phyloP scores from a whole-genome alignment of 495 filamentous ascomycete genomes.

The Ascodesmis nigricans region DNA sequence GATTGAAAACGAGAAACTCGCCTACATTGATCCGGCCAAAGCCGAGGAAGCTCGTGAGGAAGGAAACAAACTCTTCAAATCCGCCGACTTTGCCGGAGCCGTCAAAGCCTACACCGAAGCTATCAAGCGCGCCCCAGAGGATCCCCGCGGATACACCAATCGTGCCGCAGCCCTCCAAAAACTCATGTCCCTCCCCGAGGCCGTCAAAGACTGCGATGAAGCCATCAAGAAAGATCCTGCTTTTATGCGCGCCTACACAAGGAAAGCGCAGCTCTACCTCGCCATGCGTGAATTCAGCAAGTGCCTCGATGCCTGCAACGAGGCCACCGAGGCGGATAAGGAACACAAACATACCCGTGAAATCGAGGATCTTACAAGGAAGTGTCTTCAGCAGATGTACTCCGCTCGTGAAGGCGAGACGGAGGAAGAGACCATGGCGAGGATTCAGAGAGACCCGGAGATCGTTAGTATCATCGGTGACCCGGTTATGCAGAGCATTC shows the following conservation, averaged over 20 bases:
- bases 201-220: constrained; percentile 76
- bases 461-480: constrained; percentile 66
- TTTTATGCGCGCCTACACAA: constrained; percentile 87
- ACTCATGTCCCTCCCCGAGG: constrained; percentile 80
- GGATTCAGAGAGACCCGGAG: constrained; percentile 81
- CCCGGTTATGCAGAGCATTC: constrained; percentile 92
- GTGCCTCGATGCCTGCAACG: constrained; percentile 70
- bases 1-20: constrained; percentile 47
- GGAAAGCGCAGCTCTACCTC: constrained; percentile 80
- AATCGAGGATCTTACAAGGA: constrained; percentile 85
- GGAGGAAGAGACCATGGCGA: constrained; percentile 84
- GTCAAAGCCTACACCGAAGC: constrained; percentile 93
- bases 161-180: constrained; percentile 93
- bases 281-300: constrained; percentile 96
- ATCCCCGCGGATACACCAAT: constrained; percentile 90
- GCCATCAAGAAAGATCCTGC: constrained; percentile 77
- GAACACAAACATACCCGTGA: constrained; percentile 58
- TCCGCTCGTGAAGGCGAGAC: constrained; percentile 77
- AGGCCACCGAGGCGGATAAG: constrained; percentile 54
- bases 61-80: constrained; percentile 90
- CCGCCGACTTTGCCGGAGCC: constrained; percentile 83
- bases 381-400: constrained; percentile 82
- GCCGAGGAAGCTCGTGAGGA: constrained; percentile 90
- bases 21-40: constrained; percentile 75
- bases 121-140: constrained; percentile 82